Conservation (phyloP, 2,329 filamentous ascomycete species). For the Calonectria fujianensis region DNA sequence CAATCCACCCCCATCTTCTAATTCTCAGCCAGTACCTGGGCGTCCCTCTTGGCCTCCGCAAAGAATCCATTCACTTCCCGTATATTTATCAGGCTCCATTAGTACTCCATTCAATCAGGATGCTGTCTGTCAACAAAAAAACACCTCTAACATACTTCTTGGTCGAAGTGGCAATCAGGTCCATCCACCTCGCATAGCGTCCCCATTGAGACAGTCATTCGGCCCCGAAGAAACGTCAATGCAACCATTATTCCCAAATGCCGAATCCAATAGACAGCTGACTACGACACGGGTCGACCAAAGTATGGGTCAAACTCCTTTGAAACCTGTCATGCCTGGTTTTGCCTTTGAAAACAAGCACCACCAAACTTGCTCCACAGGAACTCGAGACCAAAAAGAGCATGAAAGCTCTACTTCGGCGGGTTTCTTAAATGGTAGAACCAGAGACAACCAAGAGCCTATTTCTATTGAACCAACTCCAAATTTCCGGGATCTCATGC, state of each 20-base stretch:
- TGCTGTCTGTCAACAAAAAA: slow-evolving; percentile 42
- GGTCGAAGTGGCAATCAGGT: slow-evolving; percentile 34
- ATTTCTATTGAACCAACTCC: not conserved
- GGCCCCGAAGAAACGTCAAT: slow-evolving; percentile 21
- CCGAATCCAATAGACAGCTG: not conserved
- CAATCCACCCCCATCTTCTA: slow-evolving; percentile 23
- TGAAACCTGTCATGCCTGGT: not conserved
- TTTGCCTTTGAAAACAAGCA: not conserved
- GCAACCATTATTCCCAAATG: not conserved
- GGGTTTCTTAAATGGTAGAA: not conserved
- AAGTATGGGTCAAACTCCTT: not conserved
- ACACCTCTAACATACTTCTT: slow-evolving; percentile 52
- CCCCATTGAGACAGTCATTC: slow-evolving; percentile 53
- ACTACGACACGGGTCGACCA: too few relatives aligned
- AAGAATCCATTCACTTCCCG: slow-evolving; percentile 41
- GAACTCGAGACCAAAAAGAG: too few relatives aligned
- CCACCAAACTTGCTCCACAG: not conserved
- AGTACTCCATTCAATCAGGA: not conserved
- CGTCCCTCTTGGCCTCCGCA: slow-evolving; percentile 31
- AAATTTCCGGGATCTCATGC: slow-evolving; percentile 57
- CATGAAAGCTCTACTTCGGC: too few relatives aligned
- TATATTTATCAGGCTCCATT: slow-evolving; percentile 13
- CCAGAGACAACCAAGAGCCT: not conserved
- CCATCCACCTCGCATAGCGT: slow-evolving; percentile 54
- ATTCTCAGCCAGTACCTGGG: not conserved